Percentiles rank a stretch among this genome's conserved stretches.
These are phyloP conservation scores for Fusarium subglutinans DNA, from an alignment of 2,329 filamentous ascomycete species.

Conservation along the genomic window DNA sequence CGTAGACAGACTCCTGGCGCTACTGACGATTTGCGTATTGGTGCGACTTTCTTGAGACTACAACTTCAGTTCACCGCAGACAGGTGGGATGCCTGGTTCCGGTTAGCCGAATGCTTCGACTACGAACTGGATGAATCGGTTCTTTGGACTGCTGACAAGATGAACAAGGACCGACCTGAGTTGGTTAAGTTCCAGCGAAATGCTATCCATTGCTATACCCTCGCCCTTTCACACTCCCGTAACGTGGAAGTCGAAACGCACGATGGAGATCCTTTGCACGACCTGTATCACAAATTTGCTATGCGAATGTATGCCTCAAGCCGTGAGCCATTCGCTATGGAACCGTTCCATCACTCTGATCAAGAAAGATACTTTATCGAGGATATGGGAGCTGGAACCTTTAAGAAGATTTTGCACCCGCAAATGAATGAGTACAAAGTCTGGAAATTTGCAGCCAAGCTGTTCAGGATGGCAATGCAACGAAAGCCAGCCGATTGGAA, in stretches of 20 bases:
- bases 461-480: constrained; percentile 66
- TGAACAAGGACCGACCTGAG: constrained; percentile 83
- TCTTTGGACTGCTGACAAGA: constrained; percentile 89
- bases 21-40: constrained; percentile 85
- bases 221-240: constrained; percentile 66
- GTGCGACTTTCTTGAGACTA: constrained; percentile 79
- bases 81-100: constrained; percentile 91
- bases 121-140: constrained; percentile 88
- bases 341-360: constrained; percentile 66
- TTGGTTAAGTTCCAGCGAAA: constrained; percentile 79
- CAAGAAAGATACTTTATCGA: constrained; percentile 67
- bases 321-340: constrained; percentile 70
- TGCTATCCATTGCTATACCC: constrained; percentile 82
- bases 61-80: constrained; percentile 85
- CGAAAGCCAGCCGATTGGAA: constrained; percentile 66
- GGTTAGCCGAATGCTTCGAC: constrained; percentile 86
- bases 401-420: constrained; percentile 61
- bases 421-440: constrained; percentile 69
- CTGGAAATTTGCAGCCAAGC: constrained; percentile 67
- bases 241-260: constrained; percentile 54
- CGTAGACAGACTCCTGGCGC: constrained; percentile 81
- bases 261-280: constrained; percentile 64
- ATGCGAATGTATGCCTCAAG: constrained; percentile 71
- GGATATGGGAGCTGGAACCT: constrained; percentile 59
- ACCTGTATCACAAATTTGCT: constrained; percentile 68